Evolutionary conservation across 2,329 filamentous ascomycete genomes (phyloP).

Genomic region (Fusarium nygamai): DNA sequence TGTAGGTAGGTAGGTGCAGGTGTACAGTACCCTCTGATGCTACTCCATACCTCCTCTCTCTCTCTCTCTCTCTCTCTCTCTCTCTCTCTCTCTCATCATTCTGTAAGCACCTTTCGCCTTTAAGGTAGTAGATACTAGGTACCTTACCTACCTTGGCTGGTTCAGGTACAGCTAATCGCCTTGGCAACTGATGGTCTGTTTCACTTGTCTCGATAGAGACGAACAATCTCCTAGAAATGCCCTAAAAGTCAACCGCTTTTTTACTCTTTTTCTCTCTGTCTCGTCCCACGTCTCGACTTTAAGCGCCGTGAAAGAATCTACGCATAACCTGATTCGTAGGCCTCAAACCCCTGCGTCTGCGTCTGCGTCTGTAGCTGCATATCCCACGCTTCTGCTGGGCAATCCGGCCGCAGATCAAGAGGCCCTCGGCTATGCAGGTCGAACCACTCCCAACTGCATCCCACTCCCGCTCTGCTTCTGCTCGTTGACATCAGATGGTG

Average conservation of each 20-base stretch:
- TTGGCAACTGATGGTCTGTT: neutral
- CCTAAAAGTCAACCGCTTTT: slow-evolving; percentile 11
- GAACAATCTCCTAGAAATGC: slow-evolving; percentile 13
- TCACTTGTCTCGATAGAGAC: neutral
- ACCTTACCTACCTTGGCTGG: neutral
- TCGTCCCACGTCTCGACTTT: slow-evolving; percentile 29
- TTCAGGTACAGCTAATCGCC: neutral
- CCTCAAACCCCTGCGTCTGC: slow-evolving; percentile 26
- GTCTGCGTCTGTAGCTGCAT: slow-evolving; percentile 1
- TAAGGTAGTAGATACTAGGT: neutral
- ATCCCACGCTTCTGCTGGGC: slow-evolving; percentile 48
- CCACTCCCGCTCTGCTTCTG: slow-evolving; percentile 21
- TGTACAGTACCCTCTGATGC: neutral
- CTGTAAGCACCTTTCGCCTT: neutral
- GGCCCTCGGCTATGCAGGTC: slow-evolving; percentile 54
- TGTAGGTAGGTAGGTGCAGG: neutral
- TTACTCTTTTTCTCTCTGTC: slow-evolving; percentile 12
- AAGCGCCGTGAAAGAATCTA: slow-evolving; percentile 44
- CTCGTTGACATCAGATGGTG: slow-evolving; percentile 38
- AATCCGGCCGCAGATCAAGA: slow-evolving; percentile 49
- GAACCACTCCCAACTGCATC: slow-evolving; percentile 43
- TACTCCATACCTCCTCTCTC: neutral
- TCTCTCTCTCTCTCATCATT: neutral
- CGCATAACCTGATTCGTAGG: slow-evolving; percentile 38
- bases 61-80: neutral